Base-by-base conservation (phyloP, 2,329 filamentous ascomycete genomes). In the Aspergillus candidus region DNA sequence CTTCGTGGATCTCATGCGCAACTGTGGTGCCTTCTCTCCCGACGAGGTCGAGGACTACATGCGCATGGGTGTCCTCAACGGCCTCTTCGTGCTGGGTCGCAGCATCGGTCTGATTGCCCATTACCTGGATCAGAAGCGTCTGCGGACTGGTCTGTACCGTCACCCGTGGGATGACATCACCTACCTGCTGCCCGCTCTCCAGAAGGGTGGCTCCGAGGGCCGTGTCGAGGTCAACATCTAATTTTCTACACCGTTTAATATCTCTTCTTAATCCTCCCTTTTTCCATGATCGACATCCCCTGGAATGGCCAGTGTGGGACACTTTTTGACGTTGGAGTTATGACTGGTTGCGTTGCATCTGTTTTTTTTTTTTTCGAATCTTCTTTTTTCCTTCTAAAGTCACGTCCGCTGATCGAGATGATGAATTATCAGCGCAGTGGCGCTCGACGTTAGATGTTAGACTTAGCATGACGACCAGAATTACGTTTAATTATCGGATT, bases 21-120 rank as follows among this genome's bases (percentile, higher is more conserved):
- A 95, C 82, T 95, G 90, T 69, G 93, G 93, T 70, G 91, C 93
- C 44, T 98, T 98, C 81, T 91, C 85, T 56, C 70, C 82, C 38
- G 93, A 98, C 73, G 93, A 98, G 77, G 90, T 90, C 41, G 93
- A 98, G 75, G 93, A 98, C 72, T 98, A 98, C 80, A 83, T 98
- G 67, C 82, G 83, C 72, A 98, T 97, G 90, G 93, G 93, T 80
- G 93, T 98, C 38, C 83, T 98, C 61, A 98, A 98, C 80, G 93
- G 93, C 77, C 86, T 98, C 50, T 98, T 98, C 79, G 93, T 98
- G 37, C 83, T 98, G 49, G 93, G 93, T 66, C 86, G 93, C 67
- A 88, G 82, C 71, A 98, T 98, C 65, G 93, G 93, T 87, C 80
- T 98, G 58, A 98, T 98, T 85, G 93, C 93, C 65, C 93, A 98